Percentiles rank a stretch among this genome's conserved stretches.
Evolutionary conservation across 1,284 basidiomycete genomes (phyloP).

Genomic region (Ceratobasidium sp.): DNA sequence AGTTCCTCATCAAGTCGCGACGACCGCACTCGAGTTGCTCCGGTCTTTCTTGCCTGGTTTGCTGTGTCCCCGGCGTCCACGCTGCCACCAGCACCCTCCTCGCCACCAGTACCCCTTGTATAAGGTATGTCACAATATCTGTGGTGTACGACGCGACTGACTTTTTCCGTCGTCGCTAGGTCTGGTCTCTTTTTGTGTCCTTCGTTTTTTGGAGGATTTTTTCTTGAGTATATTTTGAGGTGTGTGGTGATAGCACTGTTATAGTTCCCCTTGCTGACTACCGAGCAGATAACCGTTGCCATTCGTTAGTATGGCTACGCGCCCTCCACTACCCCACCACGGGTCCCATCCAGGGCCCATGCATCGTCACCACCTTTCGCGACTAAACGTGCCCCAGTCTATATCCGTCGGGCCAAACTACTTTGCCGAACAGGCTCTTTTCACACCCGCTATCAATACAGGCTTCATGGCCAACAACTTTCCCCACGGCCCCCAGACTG

Average conservation of each 20-base stretch:
- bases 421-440: conserved; percentile 28
- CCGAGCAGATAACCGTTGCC: conserved; percentile 14
- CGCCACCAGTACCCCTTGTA: not conserved
- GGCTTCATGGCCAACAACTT: conserved; percentile 34
- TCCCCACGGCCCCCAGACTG: conserved; percentile 30
- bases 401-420: conserved; percentile 18
- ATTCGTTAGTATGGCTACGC: conserved; percentile 33
- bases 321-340: conserved; percentile 35
- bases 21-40: conserved; percentile 23
- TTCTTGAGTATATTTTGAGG: conserved; percentile 37
- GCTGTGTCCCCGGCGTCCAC: not conserved
- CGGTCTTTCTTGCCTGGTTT: not conserved
- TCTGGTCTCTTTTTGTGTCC: conserved; percentile 24
- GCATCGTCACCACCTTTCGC: conserved; percentile 24
- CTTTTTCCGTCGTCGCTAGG: conserved; percentile 29
- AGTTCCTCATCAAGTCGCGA: conserved; percentile 2
- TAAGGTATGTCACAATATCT: conserved; percentile 2
- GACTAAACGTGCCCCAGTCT: conserved; percentile 26
- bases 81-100: not conserved
- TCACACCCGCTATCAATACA: conserved; percentile 11
- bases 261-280: not conserved
- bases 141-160: not conserved
- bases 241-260: not conserved
- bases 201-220: conserved; percentile 3
- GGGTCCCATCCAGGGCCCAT: conserved; percentile 32